Base-by-base conservation (phyloP, 176 grass and related monocot species). In the Juncus effusus region DNA sequence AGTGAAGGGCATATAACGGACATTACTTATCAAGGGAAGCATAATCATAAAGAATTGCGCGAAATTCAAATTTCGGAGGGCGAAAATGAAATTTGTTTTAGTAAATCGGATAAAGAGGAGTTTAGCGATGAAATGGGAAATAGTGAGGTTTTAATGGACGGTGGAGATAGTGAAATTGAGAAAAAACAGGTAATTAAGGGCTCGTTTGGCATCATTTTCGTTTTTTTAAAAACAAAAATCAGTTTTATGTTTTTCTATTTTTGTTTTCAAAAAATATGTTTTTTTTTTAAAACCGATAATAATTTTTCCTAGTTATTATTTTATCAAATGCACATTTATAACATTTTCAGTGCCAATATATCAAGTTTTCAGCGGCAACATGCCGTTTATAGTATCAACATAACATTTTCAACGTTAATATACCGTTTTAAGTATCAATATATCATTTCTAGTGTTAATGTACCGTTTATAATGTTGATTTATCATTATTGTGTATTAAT, bases 11-110 rank as follows among this genome's bases (percentile, higher is more conserved):
- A 84, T 62, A 83, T 95, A 78, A 89, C 77, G 10, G 85, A 95
- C 64, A 89, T 95, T 72, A 95, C 78, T 42, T 95, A 95, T 80
- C 87, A 89, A 83, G 85, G 77, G n/a, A 76, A 71, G 11, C 90
- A 89, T 76, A 89, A 51, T 57, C 90, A 95, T 41, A 3, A 38
- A 16, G 3, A 36, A 42, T n/a, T 59, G 13, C 68, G 68, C 42
- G 38, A 72, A 59, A 40, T 72, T 58, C 52, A 70, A 59, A 59
- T 14, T 59, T 42, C 37, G 5, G 13, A 59, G 38, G 39, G 57
- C 4, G 68, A 59, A 40, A 45, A 53, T 42, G 68, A 59, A 59
- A 42, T 44, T 13, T 9, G 42, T 72, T 15, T 59, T n/a, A 59
- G 52, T 40, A 35, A 72, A 42, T 58, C 53, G 40, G 68, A 72